Conservation (phyloP, 1,284 basidiomycete genomes). For the Pseudozyma hubeiensis region DNA sequence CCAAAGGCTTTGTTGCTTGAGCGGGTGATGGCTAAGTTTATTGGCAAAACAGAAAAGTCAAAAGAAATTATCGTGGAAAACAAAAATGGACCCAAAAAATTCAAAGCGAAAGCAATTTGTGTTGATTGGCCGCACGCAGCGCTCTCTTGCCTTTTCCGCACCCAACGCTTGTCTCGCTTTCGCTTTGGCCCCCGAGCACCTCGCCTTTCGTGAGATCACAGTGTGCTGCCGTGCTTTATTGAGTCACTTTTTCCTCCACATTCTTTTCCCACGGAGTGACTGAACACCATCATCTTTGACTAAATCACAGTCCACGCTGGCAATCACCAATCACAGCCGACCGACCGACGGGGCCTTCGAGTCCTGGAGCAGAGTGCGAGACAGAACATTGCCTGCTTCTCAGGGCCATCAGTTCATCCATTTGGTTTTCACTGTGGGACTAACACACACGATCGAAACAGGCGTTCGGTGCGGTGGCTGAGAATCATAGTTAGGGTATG, state of each 20-base stretch:
- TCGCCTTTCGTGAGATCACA: not conserved
- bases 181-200: no score
- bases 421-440: no score
- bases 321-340: not conserved
- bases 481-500: not conserved
- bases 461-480: no score
- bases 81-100: constrained; percentile 3
- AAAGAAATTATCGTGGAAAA: not conserved
- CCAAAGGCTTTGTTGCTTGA: no score
- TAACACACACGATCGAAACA: no score
- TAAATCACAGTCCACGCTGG: constrained; percentile 5
- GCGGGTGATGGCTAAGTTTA: not conserved
- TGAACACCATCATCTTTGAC: not conserved
- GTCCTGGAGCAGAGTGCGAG: no score
- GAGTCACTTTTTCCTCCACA: constrained; percentile 7
- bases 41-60: not conserved
- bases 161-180: no score
- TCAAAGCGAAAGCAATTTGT: not conserved
- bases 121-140: constrained; percentile 13
- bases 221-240: not conserved
- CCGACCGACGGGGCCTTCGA: no score
- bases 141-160: no score
- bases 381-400: no score
- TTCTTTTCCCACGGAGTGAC: constrained; percentile 1
- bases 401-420: no score